phyloP scores from a whole-genome alignment of 768 basidiomycete species.

The Leccinum subgranulosum region DNA sequence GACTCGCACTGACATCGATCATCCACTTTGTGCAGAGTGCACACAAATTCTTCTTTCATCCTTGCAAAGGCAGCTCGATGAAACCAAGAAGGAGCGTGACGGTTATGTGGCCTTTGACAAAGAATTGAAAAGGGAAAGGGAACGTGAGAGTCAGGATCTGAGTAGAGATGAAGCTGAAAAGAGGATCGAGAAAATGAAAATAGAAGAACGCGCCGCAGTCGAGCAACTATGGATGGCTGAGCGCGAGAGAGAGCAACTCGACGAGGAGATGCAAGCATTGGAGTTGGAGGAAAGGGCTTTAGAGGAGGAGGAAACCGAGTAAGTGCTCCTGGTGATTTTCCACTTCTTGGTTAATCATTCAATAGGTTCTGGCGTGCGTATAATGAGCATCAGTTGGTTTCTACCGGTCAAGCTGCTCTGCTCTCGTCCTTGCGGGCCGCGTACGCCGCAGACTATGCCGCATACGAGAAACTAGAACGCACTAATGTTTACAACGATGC shows the following conservation, averaged over 20 bases:
- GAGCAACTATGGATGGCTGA: conserved; percentile 77
- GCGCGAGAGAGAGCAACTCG: conserved; percentile 70
- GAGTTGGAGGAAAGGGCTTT: conserved; percentile 76
- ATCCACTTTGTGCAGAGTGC: conserved; percentile 95
- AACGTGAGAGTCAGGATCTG: conserved; percentile 60
- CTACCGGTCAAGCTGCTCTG: conserved; percentile 66
- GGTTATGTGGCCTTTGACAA: conserved; percentile 93
- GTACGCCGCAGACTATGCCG: conserved; percentile 72
- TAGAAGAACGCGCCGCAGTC: conserved; percentile 64
- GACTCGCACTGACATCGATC: conserved; percentile 77
- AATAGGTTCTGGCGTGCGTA: conserved; percentile 79
- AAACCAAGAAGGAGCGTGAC: conserved; percentile 87
- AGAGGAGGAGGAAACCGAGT: conserved; percentile 85
- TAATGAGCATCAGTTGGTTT: conserved; percentile 64
- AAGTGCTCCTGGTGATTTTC: conserved; percentile 31
- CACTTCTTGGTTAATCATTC: conserved; percentile 5
- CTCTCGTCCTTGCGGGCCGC: conserved; percentile 72
- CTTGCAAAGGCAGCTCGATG: conserved; percentile 79
- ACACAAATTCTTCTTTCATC: conserved; percentile 75
- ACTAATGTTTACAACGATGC: conserved; percentile 96
- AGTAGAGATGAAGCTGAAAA: conserved; percentile 64
- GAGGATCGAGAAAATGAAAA: conserved; percentile 69
- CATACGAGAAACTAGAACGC: conserved; percentile 79
- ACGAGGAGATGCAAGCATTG: conserved; percentile 64
- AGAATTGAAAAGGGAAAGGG: conserved; percentile 78